Base-by-base conservation (phyloP, 2,329 filamentous ascomycete genomes). In the Cercospora zeae-maydis region DNA sequence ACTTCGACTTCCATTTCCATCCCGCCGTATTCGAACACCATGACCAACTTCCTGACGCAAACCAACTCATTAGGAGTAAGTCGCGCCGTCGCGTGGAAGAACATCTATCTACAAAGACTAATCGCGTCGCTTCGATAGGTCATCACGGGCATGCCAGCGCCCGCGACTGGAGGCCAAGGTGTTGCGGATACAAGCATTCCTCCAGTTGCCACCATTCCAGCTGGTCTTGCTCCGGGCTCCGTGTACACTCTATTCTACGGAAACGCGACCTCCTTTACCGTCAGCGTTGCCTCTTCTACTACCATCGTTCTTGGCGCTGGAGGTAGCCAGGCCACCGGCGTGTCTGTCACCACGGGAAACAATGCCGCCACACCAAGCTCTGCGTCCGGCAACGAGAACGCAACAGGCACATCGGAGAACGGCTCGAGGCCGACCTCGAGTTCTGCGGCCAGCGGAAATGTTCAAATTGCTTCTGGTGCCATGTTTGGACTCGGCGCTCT, bases 91-190 rank as follows among this genome's bases (percentile, higher is more conserved):
- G 47, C 24, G 27, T 31, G 37, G 0, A 2, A 39, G 30, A 4
- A 30, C 9, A 11, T 11, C 21, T 21, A 49, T 11, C 19, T 3
- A 24, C 21, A 2, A 42, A 21, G 5, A 1, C 19, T 56, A 27
- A 27, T 16, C 37, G 8, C 34, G 37, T 56, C 39, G 1, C 31
- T 13, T 37, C n/a, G 14, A 37, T 37, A 56, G 53, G 53, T 82
- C 39, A 76, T 83, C 53, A 83, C 81, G 47, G 80, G 80, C 65
- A 75, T 78, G 74, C 80, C 81, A 16, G 70, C 71, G 9, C 72
- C 72, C 14, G 74, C 78, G 45, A 80, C 79, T 61, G 69, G 70
- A 13, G 69, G 73, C 30, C 69, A 71, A 14, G 73, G 78, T 21
- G 70, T 69, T 19, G 74, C 75, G 58, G 58, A 57, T 16, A 68